Percentiles rank a stretch among this genome's conserved stretches.
phyloP scores from a whole-genome alignment of 2,329 filamentous ascomycete genomes.

The Fusarium paranaense region DNA sequence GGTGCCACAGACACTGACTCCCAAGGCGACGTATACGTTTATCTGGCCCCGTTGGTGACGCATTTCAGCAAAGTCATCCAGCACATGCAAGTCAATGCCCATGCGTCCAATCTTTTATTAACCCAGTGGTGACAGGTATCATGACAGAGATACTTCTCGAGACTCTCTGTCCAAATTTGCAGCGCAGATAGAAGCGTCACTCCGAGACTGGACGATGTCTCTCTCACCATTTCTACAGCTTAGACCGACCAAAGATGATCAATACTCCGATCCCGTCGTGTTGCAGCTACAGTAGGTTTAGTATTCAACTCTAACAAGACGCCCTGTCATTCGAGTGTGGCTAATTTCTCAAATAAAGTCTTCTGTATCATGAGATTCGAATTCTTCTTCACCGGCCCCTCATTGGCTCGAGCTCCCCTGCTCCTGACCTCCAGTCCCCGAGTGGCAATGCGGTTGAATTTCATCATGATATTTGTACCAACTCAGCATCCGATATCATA shows the following conservation, averaged over 20 bases:
- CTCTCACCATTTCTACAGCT: background rate
- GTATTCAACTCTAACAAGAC: background rate
- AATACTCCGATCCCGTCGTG: background rate
- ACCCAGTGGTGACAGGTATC: background rate
- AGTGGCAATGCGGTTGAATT: background rate
- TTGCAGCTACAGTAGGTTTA: background rate
- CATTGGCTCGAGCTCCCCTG: background rate
- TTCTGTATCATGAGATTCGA: background rate
- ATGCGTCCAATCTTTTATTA: background rate
- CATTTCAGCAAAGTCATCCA: background rate
- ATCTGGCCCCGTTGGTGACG: background rate
- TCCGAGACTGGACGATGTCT: background rate
- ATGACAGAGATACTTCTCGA: background rate
- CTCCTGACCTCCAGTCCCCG: background rate
- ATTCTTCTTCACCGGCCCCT: background rate
- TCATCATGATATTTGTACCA: background rate
- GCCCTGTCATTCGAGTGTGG: background rate
- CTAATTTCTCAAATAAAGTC: background rate
- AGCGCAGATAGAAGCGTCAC: background rate
- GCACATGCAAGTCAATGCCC: background rate
- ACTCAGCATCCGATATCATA: background rate
- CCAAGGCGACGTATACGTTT: background rate
- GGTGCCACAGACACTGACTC: background rate
- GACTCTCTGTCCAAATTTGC: background rate
- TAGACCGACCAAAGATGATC: background rate